These are phyloP conservation scores for Clavaria fumosa DNA, from an alignment of 768 basidiomycete species.

Conservation along the genomic window DNA sequence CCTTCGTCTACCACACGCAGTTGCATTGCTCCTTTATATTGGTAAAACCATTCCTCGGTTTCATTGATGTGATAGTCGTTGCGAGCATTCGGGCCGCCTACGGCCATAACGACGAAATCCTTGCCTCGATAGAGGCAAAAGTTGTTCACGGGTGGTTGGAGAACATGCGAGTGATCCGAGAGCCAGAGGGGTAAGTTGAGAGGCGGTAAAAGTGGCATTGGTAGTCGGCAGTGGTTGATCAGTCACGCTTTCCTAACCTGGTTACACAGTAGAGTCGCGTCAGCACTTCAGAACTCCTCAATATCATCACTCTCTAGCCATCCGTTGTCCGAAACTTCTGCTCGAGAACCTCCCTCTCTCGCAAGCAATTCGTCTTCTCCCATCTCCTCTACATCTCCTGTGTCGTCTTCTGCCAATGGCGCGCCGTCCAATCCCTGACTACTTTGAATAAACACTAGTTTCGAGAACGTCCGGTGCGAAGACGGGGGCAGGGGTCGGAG, in stretches of 20 bases:
- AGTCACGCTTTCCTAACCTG: neutral
- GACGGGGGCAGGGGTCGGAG: conserved; percentile 12
- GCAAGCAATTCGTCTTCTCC: conserved; percentile 17
- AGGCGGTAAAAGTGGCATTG: conserved; percentile 64
- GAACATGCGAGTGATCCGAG: conserved; percentile 55
- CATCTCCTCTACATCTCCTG: conserved; percentile 5
- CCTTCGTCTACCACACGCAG: conserved; percentile 74
- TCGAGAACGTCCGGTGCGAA: conserved; percentile 38
- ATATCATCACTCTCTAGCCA: conserved; percentile 50
- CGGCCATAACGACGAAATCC: conserved; percentile 90
- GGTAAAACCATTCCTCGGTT: conserved; percentile 99
- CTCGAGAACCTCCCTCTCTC: conserved; percentile 15
- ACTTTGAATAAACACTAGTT: conserved; percentile 28
- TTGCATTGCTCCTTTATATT: conserved; percentile 87
- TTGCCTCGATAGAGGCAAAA: conserved; percentile 68
- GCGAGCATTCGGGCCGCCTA: conserved; percentile 90
- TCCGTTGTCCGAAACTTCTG: conserved; percentile 23
- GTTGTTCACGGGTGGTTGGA: conserved; percentile 89
- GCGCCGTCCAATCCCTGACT: conserved; percentile 22
- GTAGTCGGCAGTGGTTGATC: conserved; percentile 1
- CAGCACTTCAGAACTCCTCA: conserved; percentile 28
- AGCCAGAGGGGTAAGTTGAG: conserved; percentile 90
- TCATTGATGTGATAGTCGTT: conserved; percentile 94
- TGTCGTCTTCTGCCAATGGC: conserved; percentile 15
- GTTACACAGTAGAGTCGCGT: conserved; percentile 19